These are phyloP conservation scores for Aphanomyces cochlioides DNA, from an alignment of 352 stramenopile species.

Conservation along the genomic window DNA sequence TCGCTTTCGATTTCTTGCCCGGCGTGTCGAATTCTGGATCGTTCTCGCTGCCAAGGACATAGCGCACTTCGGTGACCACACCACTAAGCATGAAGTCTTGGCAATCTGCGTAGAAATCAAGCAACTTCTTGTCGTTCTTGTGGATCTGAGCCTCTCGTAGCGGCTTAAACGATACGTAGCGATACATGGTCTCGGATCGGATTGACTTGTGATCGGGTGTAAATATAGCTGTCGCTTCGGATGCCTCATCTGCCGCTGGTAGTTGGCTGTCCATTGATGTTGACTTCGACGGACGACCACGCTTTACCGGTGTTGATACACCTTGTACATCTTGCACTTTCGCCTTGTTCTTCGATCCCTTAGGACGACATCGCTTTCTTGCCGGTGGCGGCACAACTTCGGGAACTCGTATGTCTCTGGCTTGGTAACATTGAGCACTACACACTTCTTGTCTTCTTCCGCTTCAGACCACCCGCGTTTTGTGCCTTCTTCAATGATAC, in stretches of 20 bases:
- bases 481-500: not conserved
- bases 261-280: not conserved
- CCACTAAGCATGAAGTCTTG: not conserved
- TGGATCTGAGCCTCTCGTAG: too few species aligned
- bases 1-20: not conserved
- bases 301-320: not conserved
- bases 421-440: not conserved
- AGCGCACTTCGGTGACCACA: slow-evolving; percentile 8
- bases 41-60: not conserved
- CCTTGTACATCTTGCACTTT: not conserved
- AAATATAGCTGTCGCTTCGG: not conserved
- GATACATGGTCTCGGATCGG: not conserved
- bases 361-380: not conserved
- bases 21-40: not conserved
- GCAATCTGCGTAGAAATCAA: too few species aligned
- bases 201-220: slow-evolving; percentile 5
- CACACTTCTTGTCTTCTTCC: not conserved
- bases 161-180: too few species aligned
- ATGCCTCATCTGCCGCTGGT: not conserved
- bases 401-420: not conserved
- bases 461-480: not conserved
- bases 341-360: not conserved
- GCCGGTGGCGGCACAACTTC: not conserved
- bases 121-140: too few species aligned
- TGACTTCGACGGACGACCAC: not conserved